Percentiles rank a stretch among this genome's conserved stretches.
Conservation (phyloP, 2,329 filamentous ascomycete genomes). For the Didymella segeticola region DNA sequence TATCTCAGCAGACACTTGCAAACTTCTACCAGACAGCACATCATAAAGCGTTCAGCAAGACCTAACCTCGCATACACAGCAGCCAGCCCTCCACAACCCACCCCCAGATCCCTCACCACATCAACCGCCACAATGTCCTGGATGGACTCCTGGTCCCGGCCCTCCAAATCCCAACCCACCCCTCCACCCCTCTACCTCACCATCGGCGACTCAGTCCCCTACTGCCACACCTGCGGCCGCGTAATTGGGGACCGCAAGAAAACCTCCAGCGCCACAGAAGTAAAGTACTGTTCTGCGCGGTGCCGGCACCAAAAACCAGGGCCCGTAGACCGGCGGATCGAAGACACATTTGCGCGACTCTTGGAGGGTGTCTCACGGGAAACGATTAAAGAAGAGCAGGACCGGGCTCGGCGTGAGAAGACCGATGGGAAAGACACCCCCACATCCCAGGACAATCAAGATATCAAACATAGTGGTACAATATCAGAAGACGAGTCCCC, state of each 20-base stretch:
- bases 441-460: constrained; percentile 2
- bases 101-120: background rate
- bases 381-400: constrained; percentile 30
- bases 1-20: background rate
- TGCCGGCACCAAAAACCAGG: constrained; percentile 62
- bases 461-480: background rate
- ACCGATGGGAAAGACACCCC: background rate
- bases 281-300: constrained; percentile 65
- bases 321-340: constrained; percentile 60
- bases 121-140: constrained; percentile 51
- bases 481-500: background rate
- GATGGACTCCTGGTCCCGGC: constrained; percentile 59
- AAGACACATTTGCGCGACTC: constrained; percentile 56
- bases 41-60: background rate
- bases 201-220: constrained; percentile 57
- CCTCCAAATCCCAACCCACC: constrained; percentile 49
- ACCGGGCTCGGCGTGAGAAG: background rate
- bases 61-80: background rate
- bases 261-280: constrained; percentile 38
- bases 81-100: background rate
- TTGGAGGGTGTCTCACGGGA: constrained; percentile 46
- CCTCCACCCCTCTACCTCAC: constrained; percentile 64
- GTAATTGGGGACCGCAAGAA: constrained; percentile 56
- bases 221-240: constrained; percentile 65
- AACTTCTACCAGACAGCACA: background rate